A percentile compares a stretch with the other conserved stretches of the same genome.
phyloP scores from a whole-genome alignment of 2,329 filamentous ascomycete species.

The Aplosporella prunicola region DNA sequence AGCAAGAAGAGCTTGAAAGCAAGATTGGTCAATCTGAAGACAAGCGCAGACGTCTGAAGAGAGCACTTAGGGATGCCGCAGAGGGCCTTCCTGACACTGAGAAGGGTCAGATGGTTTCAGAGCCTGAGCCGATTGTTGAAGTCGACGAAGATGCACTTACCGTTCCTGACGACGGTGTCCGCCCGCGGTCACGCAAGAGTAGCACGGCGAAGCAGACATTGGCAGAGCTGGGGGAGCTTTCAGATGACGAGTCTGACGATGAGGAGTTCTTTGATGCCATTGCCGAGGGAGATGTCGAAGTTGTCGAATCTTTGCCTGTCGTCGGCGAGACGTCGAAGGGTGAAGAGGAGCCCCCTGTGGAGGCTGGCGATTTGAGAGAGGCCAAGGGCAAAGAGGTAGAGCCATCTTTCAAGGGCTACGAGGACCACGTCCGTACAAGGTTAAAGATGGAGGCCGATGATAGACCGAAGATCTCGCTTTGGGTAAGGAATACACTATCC shows the following conservation, averaged over 20 bases:
- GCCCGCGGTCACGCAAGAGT: conserved; percentile 13
- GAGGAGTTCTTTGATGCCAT: conserved; percentile 98
- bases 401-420: conserved; percentile 78
- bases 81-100: conserved; percentile 40
- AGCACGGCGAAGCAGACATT: conserved; percentile 51
- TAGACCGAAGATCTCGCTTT: conserved; percentile 86
- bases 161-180: conserved; percentile 16
- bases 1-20: conserved; percentile 85
- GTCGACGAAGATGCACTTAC: conserved; percentile 12
- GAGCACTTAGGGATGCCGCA: conserved; percentile 76
- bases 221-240: conserved; percentile 55
- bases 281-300: conserved; percentile 82
- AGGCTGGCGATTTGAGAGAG: conserved; percentile 38
- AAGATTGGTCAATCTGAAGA: conserved; percentile 82
- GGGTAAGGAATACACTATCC: too few relatives aligned
- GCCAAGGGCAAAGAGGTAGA: conserved; percentile 55
- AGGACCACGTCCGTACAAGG: conserved; percentile 69
- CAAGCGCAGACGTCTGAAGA: conserved; percentile 83
- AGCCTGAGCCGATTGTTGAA: conserved; percentile 25
- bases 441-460: conserved; percentile 89
- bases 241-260: conserved; percentile 66
- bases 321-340: conserved; percentile 27
- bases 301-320: conserved; percentile 54
- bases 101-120: conserved; percentile 13
- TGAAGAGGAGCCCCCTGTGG: conserved; percentile 25